These are phyloP conservation scores for Phytophthora rubi DNA, from an alignment of 352 stramenopile genomes.

Conservation along the genomic window DNA sequence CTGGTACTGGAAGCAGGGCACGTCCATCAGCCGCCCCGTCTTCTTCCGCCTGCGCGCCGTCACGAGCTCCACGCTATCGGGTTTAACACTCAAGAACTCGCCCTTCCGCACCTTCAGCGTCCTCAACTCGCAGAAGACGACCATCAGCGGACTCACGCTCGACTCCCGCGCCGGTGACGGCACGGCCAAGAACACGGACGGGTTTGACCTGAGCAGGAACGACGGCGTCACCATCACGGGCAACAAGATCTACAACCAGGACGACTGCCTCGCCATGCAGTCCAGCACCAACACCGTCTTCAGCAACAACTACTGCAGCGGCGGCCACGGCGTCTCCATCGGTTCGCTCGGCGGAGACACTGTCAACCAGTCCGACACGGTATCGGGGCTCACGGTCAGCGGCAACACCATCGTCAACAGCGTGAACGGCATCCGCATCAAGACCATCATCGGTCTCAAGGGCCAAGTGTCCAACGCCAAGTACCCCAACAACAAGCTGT, in stretches of 20 bases:
- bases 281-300: slow-evolving; percentile 6
- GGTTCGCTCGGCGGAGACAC: slow-evolving; percentile 30
- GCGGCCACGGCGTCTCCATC: slow-evolving; percentile 35
- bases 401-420: slow-evolving; percentile 29
- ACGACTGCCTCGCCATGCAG: slow-evolving; percentile 7
- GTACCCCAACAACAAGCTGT: slow-evolving; percentile 6
- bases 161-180: not conserved
- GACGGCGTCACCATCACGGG: slow-evolving; percentile 2
- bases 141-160: slow-evolving; percentile 9
- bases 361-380: slow-evolving; percentile 13
- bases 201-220: slow-evolving; percentile 1
- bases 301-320: slow-evolving; percentile 17
- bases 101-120: slow-evolving; percentile 22
- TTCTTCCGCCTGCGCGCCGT: slow-evolving; percentile 27
- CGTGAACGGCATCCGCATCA: slow-evolving; percentile 7
- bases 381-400: slow-evolving; percentile 20
- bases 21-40: slow-evolving; percentile 26
- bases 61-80: not conserved
- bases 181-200: slow-evolving; percentile 2
- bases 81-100: slow-evolving; percentile 11
- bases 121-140: slow-evolving; percentile 16
- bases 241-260: slow-evolving; percentile 9
- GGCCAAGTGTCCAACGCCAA: not conserved
- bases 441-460: slow-evolving; percentile 2
- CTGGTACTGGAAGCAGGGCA: slow-evolving; percentile 44